Evolutionary conservation across 257 asterid genomes (phyloP).

Genomic region (Penstemon davidsonii): DNA sequence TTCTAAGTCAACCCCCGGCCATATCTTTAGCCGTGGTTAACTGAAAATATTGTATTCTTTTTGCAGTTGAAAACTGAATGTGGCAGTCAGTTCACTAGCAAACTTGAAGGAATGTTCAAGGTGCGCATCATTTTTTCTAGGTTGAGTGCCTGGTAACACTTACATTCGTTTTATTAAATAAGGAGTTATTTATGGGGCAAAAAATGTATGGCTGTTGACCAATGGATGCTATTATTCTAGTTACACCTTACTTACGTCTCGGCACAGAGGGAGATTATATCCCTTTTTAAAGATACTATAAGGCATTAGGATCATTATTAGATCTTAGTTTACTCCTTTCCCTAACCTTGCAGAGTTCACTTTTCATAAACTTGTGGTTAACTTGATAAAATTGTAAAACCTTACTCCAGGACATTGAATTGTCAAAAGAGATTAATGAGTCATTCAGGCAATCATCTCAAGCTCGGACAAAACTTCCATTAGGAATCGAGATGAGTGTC

Average conservation of each 20-base stretch:
- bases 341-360: no score
- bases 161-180: no score
- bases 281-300: no score
- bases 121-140: conserved; percentile 36
- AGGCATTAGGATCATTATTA: no score
- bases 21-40: conserved; percentile 17
- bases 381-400: not conserved
- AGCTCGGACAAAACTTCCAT: conserved; percentile 74
- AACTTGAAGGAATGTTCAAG: conserved; percentile 99
- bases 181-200: no score
- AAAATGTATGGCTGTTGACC: no score
- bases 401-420: conserved; percentile 59
- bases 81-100: conserved; percentile 99
- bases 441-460: conserved; percentile 82
- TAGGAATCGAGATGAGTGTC: conserved; percentile 87
- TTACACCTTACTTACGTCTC: not conserved
- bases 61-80: conserved; percentile 97
- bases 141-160: no score
- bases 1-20: conserved; percentile 24
- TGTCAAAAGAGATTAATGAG: conserved; percentile 73
- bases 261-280: not conserved
- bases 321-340: no score
- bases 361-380: no score
- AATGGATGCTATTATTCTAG: no score
- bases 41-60: conserved; percentile 26